These are phyloP conservation scores for Colletotrichum echinochloae DNA, from an alignment of 2,329 filamentous ascomycete species.

Conservation along the genomic window DNA sequence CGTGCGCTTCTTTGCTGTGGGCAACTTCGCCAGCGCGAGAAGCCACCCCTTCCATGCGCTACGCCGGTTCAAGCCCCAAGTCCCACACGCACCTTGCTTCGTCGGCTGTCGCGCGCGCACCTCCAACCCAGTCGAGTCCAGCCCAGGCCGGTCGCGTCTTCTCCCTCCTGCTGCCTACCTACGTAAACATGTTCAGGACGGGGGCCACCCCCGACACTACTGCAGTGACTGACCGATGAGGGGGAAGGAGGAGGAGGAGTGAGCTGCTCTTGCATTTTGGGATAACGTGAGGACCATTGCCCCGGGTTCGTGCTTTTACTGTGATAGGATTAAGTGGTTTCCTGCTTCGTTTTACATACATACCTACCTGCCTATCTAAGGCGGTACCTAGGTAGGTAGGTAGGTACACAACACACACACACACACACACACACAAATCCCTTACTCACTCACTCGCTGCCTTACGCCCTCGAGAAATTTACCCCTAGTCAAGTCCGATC, in stretches of 20 bases:
- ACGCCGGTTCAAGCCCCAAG: conserved; percentile 8
- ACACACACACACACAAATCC: background rate
- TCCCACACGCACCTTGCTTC: conserved; percentile 9
- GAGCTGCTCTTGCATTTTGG: background rate
- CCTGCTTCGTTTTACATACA: conserved; percentile 23
- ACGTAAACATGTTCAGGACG: background rate
- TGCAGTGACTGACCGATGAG: background rate
- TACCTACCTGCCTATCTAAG: background rate
- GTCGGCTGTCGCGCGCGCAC: background rate
- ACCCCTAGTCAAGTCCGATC: conserved; percentile 26
- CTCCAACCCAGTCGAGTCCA: conserved; percentile 1
- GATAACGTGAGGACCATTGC: background rate
- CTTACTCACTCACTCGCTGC: background rate
- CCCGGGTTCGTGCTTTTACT: background rate
- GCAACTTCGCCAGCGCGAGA: background rate
- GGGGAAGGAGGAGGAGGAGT: background rate
- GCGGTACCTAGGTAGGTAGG: background rate
- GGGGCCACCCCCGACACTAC: conserved; percentile 6
- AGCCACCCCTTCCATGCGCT: background rate
- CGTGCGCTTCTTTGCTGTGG: background rate
- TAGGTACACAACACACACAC: background rate
- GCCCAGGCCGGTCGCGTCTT: conserved; percentile 2
- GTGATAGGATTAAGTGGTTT: background rate
- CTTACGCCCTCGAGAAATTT: conserved; percentile 28
- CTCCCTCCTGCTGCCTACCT: conserved; percentile 15